Percentiles rank a stretch among this genome's conserved stretches.
These are phyloP conservation scores for Flaveria robusta DNA, from an alignment of 129 eudicot genomes.

Conservation along the genomic window DNA sequence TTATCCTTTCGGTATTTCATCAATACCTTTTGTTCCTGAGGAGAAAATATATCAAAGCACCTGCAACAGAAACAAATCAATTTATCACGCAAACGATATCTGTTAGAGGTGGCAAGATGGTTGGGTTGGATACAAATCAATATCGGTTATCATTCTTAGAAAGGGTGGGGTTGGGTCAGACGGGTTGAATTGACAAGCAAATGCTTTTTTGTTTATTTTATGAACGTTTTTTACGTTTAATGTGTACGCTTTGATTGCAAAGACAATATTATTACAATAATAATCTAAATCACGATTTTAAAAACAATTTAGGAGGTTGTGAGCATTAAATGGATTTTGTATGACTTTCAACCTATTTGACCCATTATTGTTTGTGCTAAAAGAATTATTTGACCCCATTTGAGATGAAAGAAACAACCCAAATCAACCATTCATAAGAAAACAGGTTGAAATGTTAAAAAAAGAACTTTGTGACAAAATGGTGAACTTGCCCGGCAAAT, in stretches of 20 bases:
- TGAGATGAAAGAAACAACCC: not conserved
- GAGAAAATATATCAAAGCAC: conserved; percentile 87
- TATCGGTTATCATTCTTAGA: not conserved
- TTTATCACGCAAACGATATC: conserved; percentile 18
- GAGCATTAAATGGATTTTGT: not conserved
- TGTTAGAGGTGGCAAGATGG: not conserved
- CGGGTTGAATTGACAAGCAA: not conserved
- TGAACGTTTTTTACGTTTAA: not conserved
- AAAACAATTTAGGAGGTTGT: not conserved
- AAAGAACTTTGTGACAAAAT: not conserved
- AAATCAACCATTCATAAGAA: not conserved
- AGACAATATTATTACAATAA: not conserved
- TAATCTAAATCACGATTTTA: not conserved
- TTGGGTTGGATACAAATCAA: not conserved
- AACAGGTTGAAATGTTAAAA: not conserved
- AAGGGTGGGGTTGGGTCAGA: not conserved
- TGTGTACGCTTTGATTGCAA: not conserved
- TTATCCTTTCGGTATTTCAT: conserved; percentile 68
- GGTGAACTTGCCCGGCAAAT: conserved; percentile 81
- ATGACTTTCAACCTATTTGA: not conserved
- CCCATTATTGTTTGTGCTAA: not conserved
- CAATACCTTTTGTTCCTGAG: conserved; percentile 69
- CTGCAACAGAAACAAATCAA: conserved; percentile 45
- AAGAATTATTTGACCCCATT: not conserved
- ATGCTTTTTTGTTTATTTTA: not conserved